Evolutionary conservation across 2,329 filamentous ascomycete species (phyloP).

Genomic region (Neocatenulostroma microsporum): DNA sequence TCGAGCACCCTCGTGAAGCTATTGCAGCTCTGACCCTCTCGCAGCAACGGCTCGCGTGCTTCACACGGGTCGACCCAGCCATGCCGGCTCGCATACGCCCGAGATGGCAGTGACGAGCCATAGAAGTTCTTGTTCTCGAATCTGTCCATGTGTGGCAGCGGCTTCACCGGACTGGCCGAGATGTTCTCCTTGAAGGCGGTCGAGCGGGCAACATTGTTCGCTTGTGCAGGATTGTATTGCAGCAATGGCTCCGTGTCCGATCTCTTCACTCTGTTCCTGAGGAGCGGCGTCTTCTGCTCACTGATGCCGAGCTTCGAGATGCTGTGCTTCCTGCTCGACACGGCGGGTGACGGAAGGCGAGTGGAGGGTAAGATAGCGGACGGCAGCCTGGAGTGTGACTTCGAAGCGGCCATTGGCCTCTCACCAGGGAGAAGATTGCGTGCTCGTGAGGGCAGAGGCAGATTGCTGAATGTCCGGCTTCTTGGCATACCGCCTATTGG

Average conservation of each 20-base stretch:
- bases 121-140: slow-evolving; percentile 13
- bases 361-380: slow-evolving; percentile 14
- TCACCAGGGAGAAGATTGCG: too few species aligned
- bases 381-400: slow-evolving; percentile 23
- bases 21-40: background rate
- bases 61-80: slow-evolving; percentile 12
- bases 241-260: slow-evolving; percentile 31
- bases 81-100: slow-evolving; percentile 11
- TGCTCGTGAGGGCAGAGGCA: slow-evolving; percentile 23
- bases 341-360: slow-evolving; percentile 19
- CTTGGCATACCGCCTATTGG: slow-evolving; percentile 27
- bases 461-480: slow-evolving; percentile 30
- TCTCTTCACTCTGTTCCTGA: slow-evolving; percentile 18
- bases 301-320: slow-evolving; percentile 14
- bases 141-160: slow-evolving; percentile 15
- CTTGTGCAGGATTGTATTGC: slow-evolving; percentile 9
- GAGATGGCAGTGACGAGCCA: slow-evolving; percentile 11
- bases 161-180: slow-evolving; percentile 22
- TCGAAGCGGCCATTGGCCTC: slow-evolving; percentile 19
- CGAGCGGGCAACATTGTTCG: slow-evolving; percentile 13
- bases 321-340: slow-evolving; percentile 21
- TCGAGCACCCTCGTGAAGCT: too few species aligned
- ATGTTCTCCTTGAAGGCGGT: slow-evolving; percentile 30
- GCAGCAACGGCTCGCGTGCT: slow-evolving; percentile 3
- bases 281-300: slow-evolving; percentile 8